phyloP scores from a whole-genome alignment of 495 filamentous ascomycete species.

The Penicillium longicatenatum region DNA sequence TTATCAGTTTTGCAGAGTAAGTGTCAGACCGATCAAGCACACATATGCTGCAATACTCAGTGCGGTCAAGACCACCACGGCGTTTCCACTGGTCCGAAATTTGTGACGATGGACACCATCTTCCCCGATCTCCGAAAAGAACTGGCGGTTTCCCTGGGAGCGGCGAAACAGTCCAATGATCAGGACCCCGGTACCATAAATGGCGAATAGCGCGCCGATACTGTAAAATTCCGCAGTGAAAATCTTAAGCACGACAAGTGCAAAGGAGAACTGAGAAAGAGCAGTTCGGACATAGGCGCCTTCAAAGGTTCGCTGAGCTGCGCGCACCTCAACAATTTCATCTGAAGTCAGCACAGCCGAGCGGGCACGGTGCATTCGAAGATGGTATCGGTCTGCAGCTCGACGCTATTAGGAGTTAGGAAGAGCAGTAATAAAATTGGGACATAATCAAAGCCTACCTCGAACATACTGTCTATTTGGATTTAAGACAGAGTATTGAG shows the following conservation, averaged over 20 bases:
- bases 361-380: conserved; percentile 72
- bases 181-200: conserved; percentile 84
- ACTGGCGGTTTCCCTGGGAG: conserved; percentile 88
- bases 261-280: conserved; percentile 90
- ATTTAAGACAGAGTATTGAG: background rate
- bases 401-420: conserved; percentile 41
- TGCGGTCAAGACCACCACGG: conserved; percentile 30
- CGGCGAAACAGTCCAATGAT: conserved; percentile 78
- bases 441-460: background rate
- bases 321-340: conserved; percentile 13
- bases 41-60: conserved; percentile 71
- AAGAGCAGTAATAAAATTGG: too few relatives aligned
- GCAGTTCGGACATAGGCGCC: conserved; percentile 95
- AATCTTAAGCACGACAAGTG: conserved; percentile 92
- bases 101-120: conserved; percentile 69
- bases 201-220: conserved; percentile 88
- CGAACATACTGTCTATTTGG: background rate
- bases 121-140: conserved; percentile 76
- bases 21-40: conserved; percentile 73
- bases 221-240: conserved; percentile 94
- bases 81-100: conserved; percentile 58
- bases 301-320: conserved; percentile 55
- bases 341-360: conserved; percentile 59
- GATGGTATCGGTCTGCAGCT: conserved; percentile 45
- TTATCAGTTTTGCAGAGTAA: conserved; percentile 49